phyloP scores from a whole-genome alignment of 345 rosid genomes.

The Nasturtium officinale region DNA sequence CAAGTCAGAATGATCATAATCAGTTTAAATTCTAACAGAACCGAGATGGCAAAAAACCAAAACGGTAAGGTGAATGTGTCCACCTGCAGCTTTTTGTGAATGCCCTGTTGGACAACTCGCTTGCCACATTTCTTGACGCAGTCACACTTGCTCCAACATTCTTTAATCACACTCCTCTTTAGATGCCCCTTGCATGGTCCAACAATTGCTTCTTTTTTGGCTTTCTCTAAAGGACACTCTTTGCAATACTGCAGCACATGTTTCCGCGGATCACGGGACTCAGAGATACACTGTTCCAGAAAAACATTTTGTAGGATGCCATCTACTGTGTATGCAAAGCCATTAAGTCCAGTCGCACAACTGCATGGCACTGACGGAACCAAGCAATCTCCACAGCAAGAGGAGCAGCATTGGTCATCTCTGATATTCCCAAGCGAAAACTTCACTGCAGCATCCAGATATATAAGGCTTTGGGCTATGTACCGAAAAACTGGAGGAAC shows the following conservation, averaged over 20 bases:
- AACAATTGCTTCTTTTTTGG: conserved; percentile 51
- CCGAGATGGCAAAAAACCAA: neutral
- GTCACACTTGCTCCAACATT: conserved; percentile 93
- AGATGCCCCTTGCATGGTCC: conserved; percentile 88
- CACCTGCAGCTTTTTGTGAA: conserved; percentile 79
- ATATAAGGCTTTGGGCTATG: conserved; percentile 59
- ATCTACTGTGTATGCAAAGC: conserved; percentile 59
- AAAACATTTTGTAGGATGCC: conserved; percentile 65
- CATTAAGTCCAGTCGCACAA: conserved; percentile 56
- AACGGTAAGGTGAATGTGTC: conserved; percentile 10
- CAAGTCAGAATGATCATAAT: conserved; percentile 11
- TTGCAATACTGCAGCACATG: conserved; percentile 58
- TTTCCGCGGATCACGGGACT: conserved; percentile 57
- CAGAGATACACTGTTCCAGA: conserved; percentile 62
- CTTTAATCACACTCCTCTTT: conserved; percentile 72
- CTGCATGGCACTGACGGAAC: conserved; percentile 53
- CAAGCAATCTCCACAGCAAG: conserved; percentile 73
- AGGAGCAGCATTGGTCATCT: conserved; percentile 62
- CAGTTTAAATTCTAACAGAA: neutral
- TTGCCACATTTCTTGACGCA: conserved; percentile 80
- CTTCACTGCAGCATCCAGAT: conserved; percentile 58
- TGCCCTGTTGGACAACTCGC: conserved; percentile 87
- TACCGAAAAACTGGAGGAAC: conserved; percentile 64
- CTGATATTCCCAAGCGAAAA: conserved; percentile 63
- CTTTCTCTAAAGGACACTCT: conserved; percentile 74